Percentiles rank a stretch among this genome's conserved stretches.
Conservation (phyloP, 2,329 filamentous ascomycete genomes). For the Myriosclerotinia curreyana region DNA sequence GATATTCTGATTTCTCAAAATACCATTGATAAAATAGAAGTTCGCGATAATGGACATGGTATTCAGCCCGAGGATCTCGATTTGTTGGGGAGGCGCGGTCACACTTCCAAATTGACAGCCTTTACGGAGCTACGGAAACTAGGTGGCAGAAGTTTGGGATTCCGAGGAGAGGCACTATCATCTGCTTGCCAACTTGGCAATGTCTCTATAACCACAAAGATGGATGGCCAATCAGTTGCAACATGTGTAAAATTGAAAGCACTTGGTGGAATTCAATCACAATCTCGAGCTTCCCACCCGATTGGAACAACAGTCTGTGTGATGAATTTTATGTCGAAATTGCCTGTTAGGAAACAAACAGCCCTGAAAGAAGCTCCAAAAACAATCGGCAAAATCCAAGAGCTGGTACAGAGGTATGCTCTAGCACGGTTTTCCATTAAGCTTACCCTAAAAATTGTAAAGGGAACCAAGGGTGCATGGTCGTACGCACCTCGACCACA, state of each 20-base stretch:
- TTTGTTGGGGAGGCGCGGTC: conserved; percentile 60
- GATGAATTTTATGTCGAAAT: conserved; percentile 54
- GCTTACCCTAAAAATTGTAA: conserved; percentile 58
- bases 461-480: conserved; percentile 53
- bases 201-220: conserved; percentile 62
- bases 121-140: conserved; percentile 59
- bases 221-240: conserved; percentile 58
- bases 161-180: conserved; percentile 71
- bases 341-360: conserved; percentile 62
- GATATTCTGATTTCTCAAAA: conserved; percentile 63
- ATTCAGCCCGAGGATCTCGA: conserved; percentile 61
- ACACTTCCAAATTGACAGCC: conserved; percentile 70
- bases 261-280: conserved; percentile 42
- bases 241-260: conserved; percentile 46
- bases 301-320: conserved; percentile 68
- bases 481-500: conserved; percentile 57
- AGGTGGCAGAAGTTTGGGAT: conserved; percentile 64
- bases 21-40: conserved; percentile 65
- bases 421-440: conserved; percentile 62
- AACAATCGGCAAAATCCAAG: conserved; percentile 55
- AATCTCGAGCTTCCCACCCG: conserved; percentile 48
- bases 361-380: conserved; percentile 57
- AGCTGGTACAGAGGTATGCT: conserved; percentile 61
- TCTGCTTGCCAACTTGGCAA: conserved; percentile 59
- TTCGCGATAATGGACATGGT: conserved; percentile 72